These are phyloP conservation scores for Apiotrichum siamense DNA, from an alignment of 1,284 basidiomycete species.

Conservation along the genomic window DNA sequence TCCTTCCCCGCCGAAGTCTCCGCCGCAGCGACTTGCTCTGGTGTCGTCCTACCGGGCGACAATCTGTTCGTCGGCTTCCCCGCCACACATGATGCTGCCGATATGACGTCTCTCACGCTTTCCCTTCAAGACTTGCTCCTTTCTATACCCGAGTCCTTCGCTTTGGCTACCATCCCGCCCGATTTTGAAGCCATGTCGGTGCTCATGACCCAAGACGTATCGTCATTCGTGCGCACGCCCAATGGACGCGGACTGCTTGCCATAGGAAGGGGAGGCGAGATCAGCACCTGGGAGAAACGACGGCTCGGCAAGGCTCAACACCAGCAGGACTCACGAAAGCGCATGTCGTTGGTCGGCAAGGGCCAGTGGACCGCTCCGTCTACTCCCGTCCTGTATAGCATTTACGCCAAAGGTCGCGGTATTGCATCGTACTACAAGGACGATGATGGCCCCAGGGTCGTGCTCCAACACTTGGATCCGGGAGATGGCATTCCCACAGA, in stretches of 20 bases:
- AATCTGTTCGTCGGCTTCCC: conserved; percentile 48
- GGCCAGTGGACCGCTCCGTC: conserved; percentile 29
- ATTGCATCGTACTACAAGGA: conserved; percentile 33
- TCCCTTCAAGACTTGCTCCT: conserved; percentile 22
- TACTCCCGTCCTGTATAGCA: conserved; percentile 23
- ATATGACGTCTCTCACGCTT: conserved; percentile 14
- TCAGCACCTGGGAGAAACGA: conserved; percentile 39
- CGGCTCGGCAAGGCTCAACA: conserved; percentile 25
- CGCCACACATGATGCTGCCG: neutral
- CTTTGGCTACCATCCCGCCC: neutral
- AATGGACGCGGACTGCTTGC: conserved; percentile 44
- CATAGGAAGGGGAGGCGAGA: conserved; percentile 32
- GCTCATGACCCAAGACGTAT: conserved; percentile 27
- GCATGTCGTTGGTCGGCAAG: conserved; percentile 30
- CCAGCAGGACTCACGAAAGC: neutral
- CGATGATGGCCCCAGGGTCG: conserved; percentile 17
- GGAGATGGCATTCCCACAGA: conserved; percentile 21
- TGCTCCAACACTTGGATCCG: conserved; percentile 38
- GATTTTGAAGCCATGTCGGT: conserved; percentile 20
- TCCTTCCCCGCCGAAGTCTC: conserved; percentile 47
- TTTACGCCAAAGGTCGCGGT: conserved; percentile 44
- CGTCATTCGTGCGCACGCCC: conserved; percentile 42
- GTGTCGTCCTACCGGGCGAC: conserved; percentile 55
- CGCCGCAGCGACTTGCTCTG: conserved; percentile 50
- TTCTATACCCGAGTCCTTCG: conserved; percentile 11